phyloP scores from a whole-genome alignment of 495 filamentous ascomycete species.

The Aspergillus leporis region DNA sequence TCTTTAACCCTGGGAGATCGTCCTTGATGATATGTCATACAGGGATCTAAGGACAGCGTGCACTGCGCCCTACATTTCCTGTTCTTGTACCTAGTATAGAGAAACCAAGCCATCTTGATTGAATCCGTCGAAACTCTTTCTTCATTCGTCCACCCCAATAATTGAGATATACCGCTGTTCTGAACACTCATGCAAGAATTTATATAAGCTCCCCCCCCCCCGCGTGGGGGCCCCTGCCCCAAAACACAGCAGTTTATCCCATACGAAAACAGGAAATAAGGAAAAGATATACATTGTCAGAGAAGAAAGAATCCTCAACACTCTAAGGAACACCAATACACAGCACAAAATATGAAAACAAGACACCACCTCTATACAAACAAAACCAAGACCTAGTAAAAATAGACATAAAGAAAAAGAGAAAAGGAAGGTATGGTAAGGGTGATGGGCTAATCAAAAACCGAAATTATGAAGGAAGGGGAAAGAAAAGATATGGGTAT shows the following conservation, averaged over 20 bases:
- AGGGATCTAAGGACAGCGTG: slow-evolving; percentile 1
- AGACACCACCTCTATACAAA: not conserved
- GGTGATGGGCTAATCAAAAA: no score
- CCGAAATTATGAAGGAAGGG: not conserved
- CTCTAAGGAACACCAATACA: slow-evolving; percentile 1
- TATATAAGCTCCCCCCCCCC: no score
- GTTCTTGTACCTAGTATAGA: slow-evolving; percentile 18
- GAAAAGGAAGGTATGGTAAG: not conserved
- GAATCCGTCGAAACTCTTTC: not conserved
- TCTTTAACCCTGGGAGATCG: slow-evolving; percentile 2
- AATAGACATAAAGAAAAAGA: not conserved
- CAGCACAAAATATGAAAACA: not conserved
- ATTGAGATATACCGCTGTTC: not conserved
- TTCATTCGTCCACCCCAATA: not conserved
- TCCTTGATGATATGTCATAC: slow-evolving; percentile 4
- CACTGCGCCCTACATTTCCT: not conserved
- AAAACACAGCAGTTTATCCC: not conserved
- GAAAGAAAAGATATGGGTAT: not conserved
- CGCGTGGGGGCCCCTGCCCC: not conserved
- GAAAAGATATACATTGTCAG: not conserved
- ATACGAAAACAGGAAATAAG: slow-evolving; percentile 4
- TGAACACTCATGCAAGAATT: no score
- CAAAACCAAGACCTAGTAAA: not conserved
- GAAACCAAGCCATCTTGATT: not conserved
- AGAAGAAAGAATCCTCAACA: slow-evolving; percentile 1